Conservation (phyloP, 495 filamentous ascomycete species). For the Gamarada debralockiae region DNA sequence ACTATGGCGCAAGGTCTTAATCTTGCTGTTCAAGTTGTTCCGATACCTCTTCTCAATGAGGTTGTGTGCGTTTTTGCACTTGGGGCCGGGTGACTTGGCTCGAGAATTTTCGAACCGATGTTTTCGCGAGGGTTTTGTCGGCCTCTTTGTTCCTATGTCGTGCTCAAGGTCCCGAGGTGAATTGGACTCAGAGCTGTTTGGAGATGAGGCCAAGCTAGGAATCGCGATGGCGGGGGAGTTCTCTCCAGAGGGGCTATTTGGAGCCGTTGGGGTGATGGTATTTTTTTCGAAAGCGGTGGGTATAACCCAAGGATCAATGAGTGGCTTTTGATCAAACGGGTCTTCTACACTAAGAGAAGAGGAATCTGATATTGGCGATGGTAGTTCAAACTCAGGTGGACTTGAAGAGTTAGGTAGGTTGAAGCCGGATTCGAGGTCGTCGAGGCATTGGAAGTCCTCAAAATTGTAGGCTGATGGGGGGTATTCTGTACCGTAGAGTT, state of each 20-base stretch:
- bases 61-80: constrained; percentile 35
- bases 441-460: neutral
- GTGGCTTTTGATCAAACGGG: neutral
- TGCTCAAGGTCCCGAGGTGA: neutral
- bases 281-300: constrained; percentile 1
- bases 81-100: neutral
- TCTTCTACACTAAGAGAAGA: constrained; percentile 1
- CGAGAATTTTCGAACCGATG: neutral
- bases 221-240: neutral
- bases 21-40: constrained; percentile 51
- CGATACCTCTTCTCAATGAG: constrained; percentile 51
- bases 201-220: neutral
- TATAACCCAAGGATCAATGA: neutral
- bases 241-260: neutral
- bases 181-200: neutral
- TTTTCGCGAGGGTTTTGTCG: neutral
- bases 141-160: neutral
- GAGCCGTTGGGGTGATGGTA: neutral
- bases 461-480: neutral
- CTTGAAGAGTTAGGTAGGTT: constrained; percentile 1
- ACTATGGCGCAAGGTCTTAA: constrained; percentile 41
- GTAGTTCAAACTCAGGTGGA: constrained; percentile 1
- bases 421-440: constrained; percentile 2
- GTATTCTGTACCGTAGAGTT: constrained; percentile 3
- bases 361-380: constrained; percentile 7